Conservation (phyloP, 1,284 basidiomycete species). For the Moesziomyces globuligerus region DNA sequence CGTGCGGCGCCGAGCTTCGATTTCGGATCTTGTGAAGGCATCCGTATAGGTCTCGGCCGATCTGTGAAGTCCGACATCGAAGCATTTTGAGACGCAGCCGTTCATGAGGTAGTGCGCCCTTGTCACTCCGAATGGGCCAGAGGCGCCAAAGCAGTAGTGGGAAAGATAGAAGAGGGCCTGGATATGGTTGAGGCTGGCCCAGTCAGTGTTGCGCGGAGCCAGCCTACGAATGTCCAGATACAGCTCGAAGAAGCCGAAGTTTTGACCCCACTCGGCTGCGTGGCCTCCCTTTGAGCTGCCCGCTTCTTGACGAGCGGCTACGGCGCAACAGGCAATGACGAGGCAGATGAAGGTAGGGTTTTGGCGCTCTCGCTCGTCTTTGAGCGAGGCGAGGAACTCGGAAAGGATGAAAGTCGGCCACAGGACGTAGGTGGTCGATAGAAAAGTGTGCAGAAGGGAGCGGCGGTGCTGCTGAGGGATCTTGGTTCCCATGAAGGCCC, state of each 20-base stretch:
- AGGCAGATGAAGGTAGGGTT: conserved; percentile 48
- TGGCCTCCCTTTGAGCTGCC: conserved; percentile 44
- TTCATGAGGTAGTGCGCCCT: conserved; percentile 49
- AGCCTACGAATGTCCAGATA: conserved; percentile 46
- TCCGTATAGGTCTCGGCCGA: conserved; percentile 52
- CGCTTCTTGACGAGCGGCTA: conserved; percentile 47
- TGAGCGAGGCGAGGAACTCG: conserved; percentile 46
- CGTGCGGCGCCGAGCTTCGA: conserved; percentile 45
- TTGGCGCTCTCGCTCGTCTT: conserved; percentile 28
- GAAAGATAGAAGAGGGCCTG: conserved; percentile 50
- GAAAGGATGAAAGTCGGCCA: conserved; percentile 50
- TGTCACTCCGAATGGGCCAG: conserved; percentile 41
- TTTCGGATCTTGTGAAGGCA: conserved; percentile 43
- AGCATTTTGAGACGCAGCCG: conserved; percentile 50
- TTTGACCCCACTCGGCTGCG: conserved; percentile 42
- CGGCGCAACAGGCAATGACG: conserved; percentile 45
- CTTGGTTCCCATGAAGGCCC: conserved; percentile 45
- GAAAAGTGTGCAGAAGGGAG: conserved; percentile 43
- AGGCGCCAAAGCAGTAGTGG: conserved; percentile 50
- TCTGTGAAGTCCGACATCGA: conserved; percentile 46
- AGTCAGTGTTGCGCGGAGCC: conserved; percentile 41
- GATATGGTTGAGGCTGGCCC: conserved; percentile 48
- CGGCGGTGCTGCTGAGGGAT: conserved; percentile 47
- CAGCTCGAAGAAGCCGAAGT: conserved; percentile 48
- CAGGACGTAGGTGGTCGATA: conserved; percentile 48